Conservation (phyloP, 73 alveolate species). For the Tetrahymena borealis region DNA sequence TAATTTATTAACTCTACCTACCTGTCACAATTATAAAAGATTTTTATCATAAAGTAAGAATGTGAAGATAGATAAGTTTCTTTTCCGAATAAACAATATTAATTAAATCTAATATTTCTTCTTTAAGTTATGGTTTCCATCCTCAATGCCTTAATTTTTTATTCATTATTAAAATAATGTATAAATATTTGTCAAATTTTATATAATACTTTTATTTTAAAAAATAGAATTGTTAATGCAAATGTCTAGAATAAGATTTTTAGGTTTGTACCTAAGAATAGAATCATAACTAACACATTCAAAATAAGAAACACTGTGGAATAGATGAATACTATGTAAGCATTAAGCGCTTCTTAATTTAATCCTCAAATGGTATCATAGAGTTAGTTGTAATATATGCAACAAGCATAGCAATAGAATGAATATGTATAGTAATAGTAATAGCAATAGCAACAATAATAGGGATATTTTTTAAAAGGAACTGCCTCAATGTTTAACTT, state of each 20-base stretch:
- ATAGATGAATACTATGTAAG: background rate
- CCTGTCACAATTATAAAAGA: background rate
- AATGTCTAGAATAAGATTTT: background rate
- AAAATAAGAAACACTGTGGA: background rate
- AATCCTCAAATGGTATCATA: background rate
- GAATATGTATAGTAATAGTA: background rate
- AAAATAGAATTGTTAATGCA: background rate
- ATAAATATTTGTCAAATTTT: background rate
- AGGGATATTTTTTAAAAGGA: background rate
- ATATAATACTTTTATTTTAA: background rate
- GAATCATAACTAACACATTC: background rate
- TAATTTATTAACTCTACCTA: background rate
- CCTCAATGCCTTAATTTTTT: no score
- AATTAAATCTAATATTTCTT: no score
- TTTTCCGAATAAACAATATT: no score
- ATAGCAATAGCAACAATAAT: background rate
- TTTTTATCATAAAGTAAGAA: no score
- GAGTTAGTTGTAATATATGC: background rate
- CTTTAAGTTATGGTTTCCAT: no score
- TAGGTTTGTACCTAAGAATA: background rate
- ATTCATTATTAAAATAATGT: background rate
- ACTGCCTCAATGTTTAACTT: background rate
- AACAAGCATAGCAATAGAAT: background rate
- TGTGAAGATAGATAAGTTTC: no score
- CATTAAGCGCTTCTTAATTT: background rate